phyloP scores from a whole-genome alignment of 805 yeast genomes.

The Torulaspora gathmanii region DNA sequence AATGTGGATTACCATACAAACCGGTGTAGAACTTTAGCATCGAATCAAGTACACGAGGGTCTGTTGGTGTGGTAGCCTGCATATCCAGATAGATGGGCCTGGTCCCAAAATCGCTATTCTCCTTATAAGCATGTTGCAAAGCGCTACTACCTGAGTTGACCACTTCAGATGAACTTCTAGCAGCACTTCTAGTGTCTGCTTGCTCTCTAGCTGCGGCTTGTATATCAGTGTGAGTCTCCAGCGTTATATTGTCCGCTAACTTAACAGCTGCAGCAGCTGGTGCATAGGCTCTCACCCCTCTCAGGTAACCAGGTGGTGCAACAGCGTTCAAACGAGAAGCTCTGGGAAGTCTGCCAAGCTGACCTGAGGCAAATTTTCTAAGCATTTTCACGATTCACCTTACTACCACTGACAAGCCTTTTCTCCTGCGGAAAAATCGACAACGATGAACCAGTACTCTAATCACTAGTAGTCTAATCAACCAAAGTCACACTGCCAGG shows the following conservation, averaged over 20 bases:
- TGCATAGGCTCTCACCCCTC: constrained; percentile 7
- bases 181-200: constrained; percentile 20
- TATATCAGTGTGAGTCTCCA: constrained; percentile 35
- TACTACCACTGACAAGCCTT: background rate
- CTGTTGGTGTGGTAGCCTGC: constrained; percentile 98
- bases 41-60: constrained; percentile 88
- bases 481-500: no score
- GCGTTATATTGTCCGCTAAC: constrained; percentile 24
- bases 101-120: constrained; percentile 49
- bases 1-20: constrained; percentile 95
- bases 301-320: background rate
- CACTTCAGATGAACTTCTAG: constrained; percentile 17
- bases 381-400: constrained; percentile 4
- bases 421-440: background rate
- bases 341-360: constrained; percentile 3
- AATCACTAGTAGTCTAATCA: background rate
- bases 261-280: constrained; percentile 28
- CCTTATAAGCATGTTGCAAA: constrained; percentile 38
- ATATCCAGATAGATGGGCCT: constrained; percentile 95
- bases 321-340: background rate
- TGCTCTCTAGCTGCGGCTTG: constrained; percentile 34
- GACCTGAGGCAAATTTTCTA: constrained; percentile 6
- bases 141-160: constrained; percentile 31
- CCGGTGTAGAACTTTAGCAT: constrained; percentile 88
- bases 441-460: background rate